phyloP scores from a whole-genome alignment of 2,329 filamentous ascomycete species.

The Penicillium italicum region DNA sequence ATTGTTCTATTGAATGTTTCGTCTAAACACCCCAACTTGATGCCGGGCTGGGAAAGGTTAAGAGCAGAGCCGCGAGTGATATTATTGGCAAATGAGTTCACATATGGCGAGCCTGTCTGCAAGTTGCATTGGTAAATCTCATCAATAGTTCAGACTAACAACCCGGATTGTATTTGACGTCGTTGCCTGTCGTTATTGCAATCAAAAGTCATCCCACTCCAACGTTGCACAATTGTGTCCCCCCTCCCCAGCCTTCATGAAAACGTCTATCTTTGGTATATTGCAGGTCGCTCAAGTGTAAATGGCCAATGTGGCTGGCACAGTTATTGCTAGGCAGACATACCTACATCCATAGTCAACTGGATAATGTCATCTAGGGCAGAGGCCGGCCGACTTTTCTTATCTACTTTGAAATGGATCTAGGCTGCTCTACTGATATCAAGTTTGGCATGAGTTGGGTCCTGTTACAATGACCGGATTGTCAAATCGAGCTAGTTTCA shows the following conservation, averaged over 20 bases:
- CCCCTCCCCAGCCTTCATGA: too few species aligned
- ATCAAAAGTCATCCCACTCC: background rate
- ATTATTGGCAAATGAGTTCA: background rate
- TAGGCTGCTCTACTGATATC: background rate
- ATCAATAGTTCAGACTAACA: background rate
- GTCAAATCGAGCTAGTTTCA: too few species aligned
- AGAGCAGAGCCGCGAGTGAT: background rate
- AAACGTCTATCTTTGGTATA: background rate
- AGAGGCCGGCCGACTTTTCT: background rate
- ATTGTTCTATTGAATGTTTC: background rate
- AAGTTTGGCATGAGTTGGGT: background rate
- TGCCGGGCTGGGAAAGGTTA: background rate
- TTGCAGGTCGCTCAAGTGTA: background rate
- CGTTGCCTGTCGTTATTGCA: background rate
- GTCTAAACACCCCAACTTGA: background rate
- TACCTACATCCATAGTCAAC: background rate
- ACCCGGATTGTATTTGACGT: background rate
- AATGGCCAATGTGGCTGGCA: background rate
- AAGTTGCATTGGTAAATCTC: background rate
- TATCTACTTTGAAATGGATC: background rate
- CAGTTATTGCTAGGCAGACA: background rate
- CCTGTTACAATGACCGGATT: background rate
- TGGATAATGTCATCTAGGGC: background rate
- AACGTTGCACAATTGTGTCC: too few species aligned
- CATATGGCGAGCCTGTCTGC: too few species aligned